Percentiles rank a stretch among this genome's conserved stretches.
These are phyloP conservation scores for Batrachochytrium dendrobatidis DNA, from an alignment of 371 early-diverging fungal species.

Conservation along the genomic window DNA sequence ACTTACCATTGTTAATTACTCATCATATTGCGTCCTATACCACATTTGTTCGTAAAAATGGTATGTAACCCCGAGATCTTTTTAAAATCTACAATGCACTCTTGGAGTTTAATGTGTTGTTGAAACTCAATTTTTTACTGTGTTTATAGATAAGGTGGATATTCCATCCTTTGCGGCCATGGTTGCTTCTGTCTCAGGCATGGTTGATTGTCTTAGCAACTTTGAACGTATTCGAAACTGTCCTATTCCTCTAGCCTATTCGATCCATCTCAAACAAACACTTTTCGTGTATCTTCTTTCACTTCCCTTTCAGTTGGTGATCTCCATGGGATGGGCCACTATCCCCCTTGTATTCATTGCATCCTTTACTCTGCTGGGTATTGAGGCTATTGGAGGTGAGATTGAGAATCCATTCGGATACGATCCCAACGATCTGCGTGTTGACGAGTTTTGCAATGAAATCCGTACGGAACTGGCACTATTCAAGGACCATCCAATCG, in stretches of 20 bases:
- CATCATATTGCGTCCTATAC: slow-evolving; percentile 27
- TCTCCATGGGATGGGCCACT: slow-evolving; percentile 24
- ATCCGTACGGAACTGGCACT: slow-evolving; percentile 13
- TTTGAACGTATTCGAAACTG: slow-evolving; percentile 72
- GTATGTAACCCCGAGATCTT: slow-evolving; percentile 6
- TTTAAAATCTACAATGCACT: no score
- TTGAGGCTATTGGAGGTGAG: slow-evolving; percentile 34
- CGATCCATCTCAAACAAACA: slow-evolving; percentile 53
- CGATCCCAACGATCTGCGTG: slow-evolving; percentile 23
- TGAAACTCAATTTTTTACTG: no score
- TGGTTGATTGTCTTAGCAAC: slow-evolving; percentile 57
- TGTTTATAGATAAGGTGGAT: no score
- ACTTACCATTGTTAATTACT: slow-evolving; percentile 20
- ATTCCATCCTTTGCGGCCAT: no score
- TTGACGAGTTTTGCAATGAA: slow-evolving; percentile 20
- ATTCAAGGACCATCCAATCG: slow-evolving; percentile 10
- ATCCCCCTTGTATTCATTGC: slow-evolving; percentile 52
- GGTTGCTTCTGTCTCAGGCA: no score
- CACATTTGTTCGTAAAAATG: slow-evolving; percentile 11
- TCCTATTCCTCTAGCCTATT: slow-evolving; percentile 78
- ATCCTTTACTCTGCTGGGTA: slow-evolving; percentile 57
- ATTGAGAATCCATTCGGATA: slow-evolving; percentile 33
- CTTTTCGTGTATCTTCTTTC: slow-evolving; percentile 34
- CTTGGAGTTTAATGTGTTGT: no score
- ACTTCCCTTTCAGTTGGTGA: slow-evolving; percentile 40